Evolutionary conservation across 2,329 filamentous ascomycete species (phyloP), one percentile per base, ranked within the genome.

Genomic region (Aspergillus sp.): DNA sequence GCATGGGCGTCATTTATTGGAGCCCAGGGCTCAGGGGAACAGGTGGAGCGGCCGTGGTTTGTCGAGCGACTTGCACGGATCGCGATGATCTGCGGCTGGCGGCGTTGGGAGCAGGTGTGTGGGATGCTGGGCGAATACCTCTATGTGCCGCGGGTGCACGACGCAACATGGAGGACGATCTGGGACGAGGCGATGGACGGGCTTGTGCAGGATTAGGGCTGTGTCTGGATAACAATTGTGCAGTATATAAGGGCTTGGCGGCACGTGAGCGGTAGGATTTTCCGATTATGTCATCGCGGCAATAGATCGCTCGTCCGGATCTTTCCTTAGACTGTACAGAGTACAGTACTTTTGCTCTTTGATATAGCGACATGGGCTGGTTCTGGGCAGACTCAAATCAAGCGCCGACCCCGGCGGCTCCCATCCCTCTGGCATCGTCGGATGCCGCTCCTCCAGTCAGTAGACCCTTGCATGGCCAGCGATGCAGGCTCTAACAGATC

Each of bases 361-460:
- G n/a, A n/a, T n/a, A n/a, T n/a, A n/a, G n/a, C n/a, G n/a, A 46
- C 36, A 81, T 81, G 78, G 78, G 78, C 50, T 82, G 77, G 77
- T 81, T 82, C 49, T 82, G 78, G 78, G 74, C 76, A 61, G 75
- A 80, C 39, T 50, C 63, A 13, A 55, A 58, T 33, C 45, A 64
- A 33, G 54, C 56, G 34, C 39, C 56, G 28, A 49, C 50, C 37
- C 54, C 61, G 42, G 43, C 47, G 47, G 63, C 66, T 41, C 67
- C 69, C 40, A 70, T 68, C 49, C 64, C 62, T 38, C 57, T 66
- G 40, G 62, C 68, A 19, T 53, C 53, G 40, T 56, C 66, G 30
- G 60, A 61, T 45, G 66, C 65, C 35, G 57, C 69, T 47, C 72
- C 73, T 61, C 74, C 74, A 29, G 74, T 78, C 65, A 42, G 67